Evolutionary conservation across 23 red algal genomes (phyloP).

Genomic region (Chondrus crispus): DNA sequence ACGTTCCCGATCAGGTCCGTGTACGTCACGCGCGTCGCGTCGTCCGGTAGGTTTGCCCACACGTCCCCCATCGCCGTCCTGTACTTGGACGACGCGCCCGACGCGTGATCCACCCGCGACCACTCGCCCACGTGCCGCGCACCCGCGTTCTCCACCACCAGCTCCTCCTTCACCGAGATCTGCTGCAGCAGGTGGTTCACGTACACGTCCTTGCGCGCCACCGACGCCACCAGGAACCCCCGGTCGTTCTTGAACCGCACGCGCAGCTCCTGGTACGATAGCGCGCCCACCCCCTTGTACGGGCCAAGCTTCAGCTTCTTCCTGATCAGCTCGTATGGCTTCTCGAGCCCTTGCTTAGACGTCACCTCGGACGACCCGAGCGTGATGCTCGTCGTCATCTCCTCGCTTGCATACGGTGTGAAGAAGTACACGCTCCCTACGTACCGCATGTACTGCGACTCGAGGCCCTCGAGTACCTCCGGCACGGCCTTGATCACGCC

Average conservation of each 20-base stretch:
- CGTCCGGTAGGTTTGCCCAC: slow-evolving; percentile 57
- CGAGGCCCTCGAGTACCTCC: background rate
- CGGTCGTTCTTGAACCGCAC: slow-evolving; percentile 62
- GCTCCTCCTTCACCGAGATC: slow-evolving; percentile 39
- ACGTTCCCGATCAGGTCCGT: slow-evolving; percentile 71
- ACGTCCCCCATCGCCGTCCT: slow-evolving; percentile 46
- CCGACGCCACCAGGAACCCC: slow-evolving; percentile 42
- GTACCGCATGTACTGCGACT: slow-evolving; percentile 52
- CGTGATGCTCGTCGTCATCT: slow-evolving; percentile 20
- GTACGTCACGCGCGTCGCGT: slow-evolving; percentile 59
- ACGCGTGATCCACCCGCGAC: slow-evolving; percentile 62
- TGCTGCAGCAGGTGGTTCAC: slow-evolving; percentile 34
- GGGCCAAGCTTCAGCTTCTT: slow-evolving; percentile 36
- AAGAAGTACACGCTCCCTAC: slow-evolving; percentile 29
- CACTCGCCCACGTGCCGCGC: slow-evolving; percentile 58
- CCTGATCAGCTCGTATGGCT: slow-evolving; percentile 2
- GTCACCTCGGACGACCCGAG: slow-evolving; percentile 1
- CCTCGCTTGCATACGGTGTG: slow-evolving; percentile 43
- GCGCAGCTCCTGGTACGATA: slow-evolving; percentile 1
- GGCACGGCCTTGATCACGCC: slow-evolving; percentile 44
- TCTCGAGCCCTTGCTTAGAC: background rate
- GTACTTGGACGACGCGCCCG: background rate
- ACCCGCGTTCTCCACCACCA: slow-evolving; percentile 28
- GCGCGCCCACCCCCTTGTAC: slow-evolving; percentile 28
- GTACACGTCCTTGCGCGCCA: slow-evolving; percentile 3